Percentiles rank a stretch among this genome's conserved stretches.
Evolutionary conservation across 1,284 basidiomycete genomes (phyloP).

Genomic region (Irpex sp.): DNA sequence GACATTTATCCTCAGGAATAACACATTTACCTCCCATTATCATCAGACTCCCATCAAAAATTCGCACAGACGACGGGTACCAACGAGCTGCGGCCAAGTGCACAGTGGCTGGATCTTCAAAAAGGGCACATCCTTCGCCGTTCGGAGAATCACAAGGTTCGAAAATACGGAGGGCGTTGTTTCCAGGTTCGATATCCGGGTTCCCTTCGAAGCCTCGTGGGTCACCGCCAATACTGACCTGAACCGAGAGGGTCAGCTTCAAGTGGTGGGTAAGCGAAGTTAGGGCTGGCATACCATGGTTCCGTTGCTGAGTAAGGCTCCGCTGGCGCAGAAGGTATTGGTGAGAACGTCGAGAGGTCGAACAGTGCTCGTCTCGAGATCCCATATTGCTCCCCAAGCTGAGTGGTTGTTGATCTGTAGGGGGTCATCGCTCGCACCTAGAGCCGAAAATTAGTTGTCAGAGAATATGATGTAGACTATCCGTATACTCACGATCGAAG

Average conservation of each 20-base stretch:
- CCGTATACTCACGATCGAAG: conserved; percentile 34
- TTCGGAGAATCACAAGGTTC: conserved; percentile 31
- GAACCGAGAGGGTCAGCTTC: not conserved
- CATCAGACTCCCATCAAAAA: conserved; percentile 38
- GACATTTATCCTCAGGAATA: not conserved
- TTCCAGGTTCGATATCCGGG: conserved; percentile 32
- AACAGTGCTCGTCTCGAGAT: conserved; percentile 36
- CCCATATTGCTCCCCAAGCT: conserved; percentile 43
- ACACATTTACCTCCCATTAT: conserved; percentile 35
- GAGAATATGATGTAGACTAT: not conserved
- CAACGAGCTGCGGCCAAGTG: conserved; percentile 34
- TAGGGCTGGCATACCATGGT: conserved; percentile 31
- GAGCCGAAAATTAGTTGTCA: not conserved
- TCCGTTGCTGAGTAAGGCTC: conserved; percentile 43
- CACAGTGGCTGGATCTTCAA: conserved; percentile 33
- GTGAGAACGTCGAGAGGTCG: conserved; percentile 38
- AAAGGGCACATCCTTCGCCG: conserved; percentile 33
- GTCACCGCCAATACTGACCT: conserved; percentile 41
- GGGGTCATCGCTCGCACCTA: conserved; percentile 32
- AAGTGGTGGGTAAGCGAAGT: not conserved
- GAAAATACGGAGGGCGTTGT: conserved; percentile 31
- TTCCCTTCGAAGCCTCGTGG: conserved; percentile 35
- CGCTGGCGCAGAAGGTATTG: conserved; percentile 49
- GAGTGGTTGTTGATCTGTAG: conserved; percentile 36
- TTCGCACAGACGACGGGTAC: conserved; percentile 38